These are phyloP conservation scores for Colletotrichum melonis DNA, from an alignment of 2,329 filamentous ascomycete genomes.

Conservation along the genomic window DNA sequence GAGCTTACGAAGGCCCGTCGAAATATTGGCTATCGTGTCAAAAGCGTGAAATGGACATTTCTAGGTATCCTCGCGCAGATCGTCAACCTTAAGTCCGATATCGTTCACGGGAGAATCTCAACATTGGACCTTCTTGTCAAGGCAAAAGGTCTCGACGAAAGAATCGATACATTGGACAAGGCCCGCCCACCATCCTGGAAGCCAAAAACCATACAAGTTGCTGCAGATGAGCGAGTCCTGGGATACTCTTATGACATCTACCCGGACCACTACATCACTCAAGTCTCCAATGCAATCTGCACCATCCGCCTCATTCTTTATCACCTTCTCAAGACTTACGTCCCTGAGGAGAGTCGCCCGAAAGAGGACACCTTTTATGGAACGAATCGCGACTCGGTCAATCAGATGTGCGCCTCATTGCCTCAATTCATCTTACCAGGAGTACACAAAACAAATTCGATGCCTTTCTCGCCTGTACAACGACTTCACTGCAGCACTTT, in stretches of 20 bases:
- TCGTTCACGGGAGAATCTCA: background rate
- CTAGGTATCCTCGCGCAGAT: background rate
- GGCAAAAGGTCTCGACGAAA: background rate
- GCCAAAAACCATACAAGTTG: background rate
- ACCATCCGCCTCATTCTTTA: slow-evolving; percentile 38
- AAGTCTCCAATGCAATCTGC: slow-evolving; percentile 39
- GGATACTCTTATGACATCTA: slow-evolving; percentile 38
- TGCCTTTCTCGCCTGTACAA: slow-evolving; percentile 37
- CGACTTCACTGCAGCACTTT: slow-evolving; percentile 37
- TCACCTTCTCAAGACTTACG: slow-evolving; percentile 13
- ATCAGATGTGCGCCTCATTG: slow-evolving; percentile 36
- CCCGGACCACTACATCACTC: slow-evolving; percentile 36
- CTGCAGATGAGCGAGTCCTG: slow-evolving; percentile 22
- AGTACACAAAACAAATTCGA: slow-evolving; percentile 7
- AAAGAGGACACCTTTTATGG: background rate
- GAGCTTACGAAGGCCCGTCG: background rate
- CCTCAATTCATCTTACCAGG: slow-evolving; percentile 36
- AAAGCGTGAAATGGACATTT: slow-evolving; percentile 17
- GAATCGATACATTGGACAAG: background rate
- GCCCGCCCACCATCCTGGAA: background rate
- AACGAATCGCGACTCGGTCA: background rate
- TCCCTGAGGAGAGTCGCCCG: background rate
- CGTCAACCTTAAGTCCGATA: background rate
- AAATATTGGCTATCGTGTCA: slow-evolving; percentile 20
- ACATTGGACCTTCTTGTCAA: background rate